Evolutionary conservation across 2,329 filamentous ascomycete genomes (phyloP).

Genomic region (Metarhizium humberi): DNA sequence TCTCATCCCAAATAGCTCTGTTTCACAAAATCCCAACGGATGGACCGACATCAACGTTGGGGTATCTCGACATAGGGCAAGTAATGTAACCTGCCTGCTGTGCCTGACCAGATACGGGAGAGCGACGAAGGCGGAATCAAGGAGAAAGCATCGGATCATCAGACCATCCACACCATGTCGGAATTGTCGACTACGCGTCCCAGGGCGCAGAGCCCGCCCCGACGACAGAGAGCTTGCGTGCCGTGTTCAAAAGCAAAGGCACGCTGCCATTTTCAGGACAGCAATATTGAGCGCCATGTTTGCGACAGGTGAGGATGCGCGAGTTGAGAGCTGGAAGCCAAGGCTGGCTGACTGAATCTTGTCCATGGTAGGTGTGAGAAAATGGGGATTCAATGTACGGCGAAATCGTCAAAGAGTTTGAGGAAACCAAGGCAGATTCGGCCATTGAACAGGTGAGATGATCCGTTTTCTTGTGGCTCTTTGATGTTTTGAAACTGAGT

Average conservation of each 20-base stretch:
- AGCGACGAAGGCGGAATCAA: neutral
- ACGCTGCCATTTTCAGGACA: constrained; percentile 18
- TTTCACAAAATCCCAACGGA: neutral
- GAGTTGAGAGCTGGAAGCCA: neutral
- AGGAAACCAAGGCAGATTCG: constrained; percentile 22
- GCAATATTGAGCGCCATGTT: constrained; percentile 12
- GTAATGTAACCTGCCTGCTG: neutral
- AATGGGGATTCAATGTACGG: constrained; percentile 17
- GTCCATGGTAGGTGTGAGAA: constrained; percentile 3
- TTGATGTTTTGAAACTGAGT: too few relatives aligned
- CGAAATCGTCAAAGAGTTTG: constrained; percentile 19
- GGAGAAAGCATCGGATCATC: neutral
- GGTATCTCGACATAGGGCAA: neutral
- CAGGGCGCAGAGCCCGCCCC: constrained; percentile 17
- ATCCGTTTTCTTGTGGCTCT: too few relatives aligned
- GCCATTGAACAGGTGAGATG: constrained; percentile 13
- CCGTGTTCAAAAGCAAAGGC: constrained; percentile 19
- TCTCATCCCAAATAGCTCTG: neutral
- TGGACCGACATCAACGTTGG: constrained; percentile 8
- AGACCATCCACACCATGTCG: neutral
- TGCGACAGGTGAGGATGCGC: constrained; percentile 17
- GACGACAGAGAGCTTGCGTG: constrained; percentile 20
- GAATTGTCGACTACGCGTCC: neutral
- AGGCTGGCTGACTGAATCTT: neutral
- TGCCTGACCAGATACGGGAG: neutral